Base-by-base conservation (phyloP, 192 early-diverging fungal species). In the Coemansia sp. region DNA sequence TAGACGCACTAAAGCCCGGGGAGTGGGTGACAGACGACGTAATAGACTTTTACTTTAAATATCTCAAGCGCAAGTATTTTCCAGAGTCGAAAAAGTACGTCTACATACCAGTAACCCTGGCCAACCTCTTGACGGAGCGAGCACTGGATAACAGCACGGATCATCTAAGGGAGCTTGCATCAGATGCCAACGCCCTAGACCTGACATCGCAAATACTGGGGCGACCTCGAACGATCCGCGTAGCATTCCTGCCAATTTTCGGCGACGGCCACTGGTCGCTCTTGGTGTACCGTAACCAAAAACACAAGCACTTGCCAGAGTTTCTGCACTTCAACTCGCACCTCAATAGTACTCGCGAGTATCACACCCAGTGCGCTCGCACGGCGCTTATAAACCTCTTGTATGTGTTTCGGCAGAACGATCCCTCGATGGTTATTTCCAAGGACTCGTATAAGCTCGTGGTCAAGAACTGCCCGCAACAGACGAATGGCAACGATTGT, bases 301-400 rank as follows among this genome's bases (percentile, higher is more conserved):
- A 63, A 25, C 57, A 64, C 58, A 47, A 51, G 20, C 47, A 47
- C 15, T 42, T 74, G n/a, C 78, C 71, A 8, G 78, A 81, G 63
- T 81, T 81, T 42, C 65, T 81, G 41, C 78, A 81, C 67, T 81
- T 81, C 47, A 81, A 81, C 61, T 81, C 78, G 15, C 70, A 81
- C n/a, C 56, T 81, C 9, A 49, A 65, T 59, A 81, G 73, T 60
- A 75, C 78, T 19, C 65, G 78, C 3, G 78, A 71, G 12, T 59
- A 81, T 57, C 78, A 81, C 63, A 81, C 78, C 35, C 73, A 69
- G 36, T 75, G 78, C 47, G 78, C 78, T 0, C 78, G 78, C 32
- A 72, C 64, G 0, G 78, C 78, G 8, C 60, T 81, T n/a, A 81
- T 75, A 46, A 81, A 81, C 56, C 69, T 81, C 0, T 57, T 81